These are phyloP conservation scores for Pythium grandisporangium DNA, from an alignment of 352 stramenopile species.

Conservation along the genomic window DNA sequence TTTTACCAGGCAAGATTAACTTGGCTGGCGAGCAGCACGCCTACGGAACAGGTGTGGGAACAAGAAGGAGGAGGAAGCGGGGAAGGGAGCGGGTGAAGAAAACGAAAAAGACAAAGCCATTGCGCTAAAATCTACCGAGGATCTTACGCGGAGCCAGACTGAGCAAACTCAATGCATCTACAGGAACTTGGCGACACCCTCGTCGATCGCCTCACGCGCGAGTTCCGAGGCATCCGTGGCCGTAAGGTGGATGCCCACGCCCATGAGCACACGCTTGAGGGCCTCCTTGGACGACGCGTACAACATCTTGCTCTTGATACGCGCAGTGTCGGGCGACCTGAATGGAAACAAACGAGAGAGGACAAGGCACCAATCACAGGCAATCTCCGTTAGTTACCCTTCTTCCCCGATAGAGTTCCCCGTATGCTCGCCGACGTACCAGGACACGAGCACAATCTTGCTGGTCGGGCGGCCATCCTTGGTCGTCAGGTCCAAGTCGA, in stretches of 20 bases:
- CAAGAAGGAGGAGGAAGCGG: background rate
- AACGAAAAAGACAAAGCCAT: background rate
- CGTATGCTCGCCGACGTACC: conserved; percentile 23
- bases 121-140: background rate
- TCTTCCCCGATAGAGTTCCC: background rate
- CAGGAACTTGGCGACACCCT: conserved; percentile 84
- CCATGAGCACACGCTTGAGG: conserved; percentile 91
- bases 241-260: conserved; percentile 94
- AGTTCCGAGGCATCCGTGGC: conserved; percentile 89
- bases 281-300: conserved; percentile 94
- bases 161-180: conserved; percentile 32
- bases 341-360: background rate
- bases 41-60: background rate
- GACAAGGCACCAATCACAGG: background rate
- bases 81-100: background rate
- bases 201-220: conserved; percentile 64
- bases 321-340: conserved; percentile 89
- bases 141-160: background rate
- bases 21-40: no score
- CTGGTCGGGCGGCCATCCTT: conserved; percentile 84
- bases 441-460: conserved; percentile 91
- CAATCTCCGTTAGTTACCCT: background rate
- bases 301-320: conserved; percentile 93
- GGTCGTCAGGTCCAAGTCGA: conserved; percentile 85
- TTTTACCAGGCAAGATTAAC: no score